A percentile compares a stretch with the other conserved stretches of the same genome.
These are phyloP conservation scores for Aaosphaeria pasadenensis DNA, from an alignment of 2,329 filamentous ascomycete genomes.

Conservation along the genomic window DNA sequence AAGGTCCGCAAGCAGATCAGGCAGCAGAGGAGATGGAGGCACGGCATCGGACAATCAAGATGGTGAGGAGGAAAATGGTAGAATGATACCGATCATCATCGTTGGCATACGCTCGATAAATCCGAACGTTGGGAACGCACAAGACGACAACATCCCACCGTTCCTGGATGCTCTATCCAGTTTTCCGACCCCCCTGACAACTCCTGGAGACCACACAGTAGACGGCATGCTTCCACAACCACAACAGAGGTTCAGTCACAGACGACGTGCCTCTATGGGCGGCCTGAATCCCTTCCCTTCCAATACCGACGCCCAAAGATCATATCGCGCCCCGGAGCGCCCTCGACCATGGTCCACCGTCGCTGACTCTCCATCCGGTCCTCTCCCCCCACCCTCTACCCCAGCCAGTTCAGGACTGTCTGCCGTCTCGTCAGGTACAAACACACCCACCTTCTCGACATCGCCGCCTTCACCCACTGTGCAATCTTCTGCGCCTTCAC, in stretches of 20 bases:
- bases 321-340: slow-evolving; percentile 47
- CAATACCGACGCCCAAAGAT: slow-evolving; percentile 53
- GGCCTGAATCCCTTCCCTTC: slow-evolving; percentile 48
- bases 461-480: slow-evolving; percentile 34
- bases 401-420: slow-evolving; percentile 59
- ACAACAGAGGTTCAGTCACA: slow-evolving; percentile 54
- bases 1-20: slow-evolving; percentile 12
- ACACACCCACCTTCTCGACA: slow-evolving; percentile 32
- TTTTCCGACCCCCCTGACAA: slow-evolving; percentile 43
- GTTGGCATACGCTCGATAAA: slow-evolving; percentile 67
- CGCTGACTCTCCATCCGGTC: slow-evolving; percentile 57
- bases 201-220: slow-evolving; percentile 47
- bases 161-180: slow-evolving; percentile 52
- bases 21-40: slow-evolving; percentile 20
- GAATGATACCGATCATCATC: slow-evolving; percentile 67
- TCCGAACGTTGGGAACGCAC: slow-evolving; percentile 46
- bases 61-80: slow-evolving; percentile 43
- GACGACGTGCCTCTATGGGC: slow-evolving; percentile 54
- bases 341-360: slow-evolving; percentile 43
- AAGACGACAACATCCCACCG: slow-evolving; percentile 45
- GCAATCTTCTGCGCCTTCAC: slow-evolving; percentile 33
- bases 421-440: slow-evolving; percentile 52
- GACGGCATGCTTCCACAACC: slow-evolving; percentile 52
- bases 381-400: slow-evolving; percentile 61
- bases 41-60: slow-evolving; percentile 15